These are phyloP conservation scores for Galeopsis tetrahit DNA, from an alignment of 257 asterid genomes.

Conservation along the genomic window DNA sequence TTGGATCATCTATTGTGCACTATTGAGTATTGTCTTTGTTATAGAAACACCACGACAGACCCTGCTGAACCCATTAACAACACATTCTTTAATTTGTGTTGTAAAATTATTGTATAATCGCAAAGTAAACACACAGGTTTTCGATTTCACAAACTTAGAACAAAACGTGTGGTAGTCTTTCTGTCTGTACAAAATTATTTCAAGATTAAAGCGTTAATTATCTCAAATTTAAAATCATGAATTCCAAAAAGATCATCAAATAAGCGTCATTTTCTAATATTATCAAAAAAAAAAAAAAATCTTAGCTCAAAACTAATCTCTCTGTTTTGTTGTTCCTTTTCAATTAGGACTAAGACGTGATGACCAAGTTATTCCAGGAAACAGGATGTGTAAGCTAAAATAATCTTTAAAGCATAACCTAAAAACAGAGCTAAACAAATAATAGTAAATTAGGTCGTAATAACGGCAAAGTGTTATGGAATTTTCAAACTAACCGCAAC, in stretches of 20 bases:
- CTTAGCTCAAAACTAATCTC: not conserved
- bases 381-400: conserved; percentile 4
- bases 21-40: too few relatives aligned
- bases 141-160: too few relatives aligned
- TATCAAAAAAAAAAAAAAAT: not conserved
- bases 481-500: conserved; percentile 29
- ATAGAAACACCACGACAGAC: not conserved
- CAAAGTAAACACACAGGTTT: not conserved
- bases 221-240: too few relatives aligned
- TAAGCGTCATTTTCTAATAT: too few relatives aligned
- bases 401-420: too few relatives aligned
- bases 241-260: not conserved
- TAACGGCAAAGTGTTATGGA: not conserved
- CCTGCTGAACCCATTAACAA: too few relatives aligned
- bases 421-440: not conserved
- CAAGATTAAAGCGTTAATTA: not conserved
- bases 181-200: not conserved
- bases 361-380: not conserved
- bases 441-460: not conserved
- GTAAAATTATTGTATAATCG: not conserved
- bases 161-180: too few relatives aligned
- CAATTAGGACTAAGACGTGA: conserved; percentile 2
- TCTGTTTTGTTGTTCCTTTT: not conserved
- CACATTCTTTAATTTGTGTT: too few relatives aligned
- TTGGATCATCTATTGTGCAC: not conserved